Evolutionary conservation across 768 basidiomycete genomes (phyloP).

Genomic region (Leccinum subgranulosum): DNA sequence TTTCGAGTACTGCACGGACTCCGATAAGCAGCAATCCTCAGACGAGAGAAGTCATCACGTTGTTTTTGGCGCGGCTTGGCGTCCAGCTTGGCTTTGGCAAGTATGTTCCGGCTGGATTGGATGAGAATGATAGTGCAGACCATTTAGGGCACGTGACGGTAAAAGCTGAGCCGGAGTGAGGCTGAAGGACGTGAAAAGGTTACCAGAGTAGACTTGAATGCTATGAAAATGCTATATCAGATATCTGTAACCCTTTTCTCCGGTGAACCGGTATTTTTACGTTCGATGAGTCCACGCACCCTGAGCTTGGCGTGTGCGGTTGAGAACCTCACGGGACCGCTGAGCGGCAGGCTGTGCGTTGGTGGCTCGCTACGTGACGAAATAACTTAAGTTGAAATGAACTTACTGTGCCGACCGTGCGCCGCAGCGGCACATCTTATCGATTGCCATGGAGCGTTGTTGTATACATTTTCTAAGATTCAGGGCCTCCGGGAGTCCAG

Average conservation of each 20-base stretch:
- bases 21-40: constrained; percentile 2
- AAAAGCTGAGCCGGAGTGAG: constrained; percentile 13
- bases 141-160: background rate
- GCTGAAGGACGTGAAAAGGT: background rate
- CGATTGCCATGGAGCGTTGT: background rate
- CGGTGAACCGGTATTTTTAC: background rate
- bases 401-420: background rate
- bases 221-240: background rate
- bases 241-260: background rate
- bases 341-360: background rate
- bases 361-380: background rate
- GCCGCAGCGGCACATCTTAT: background rate
- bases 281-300: background rate
- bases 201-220: background rate
- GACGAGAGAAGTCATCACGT: constrained; percentile 17
- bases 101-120: background rate
- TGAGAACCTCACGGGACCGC: background rate
- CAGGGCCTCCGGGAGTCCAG: background rate
- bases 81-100: constrained; percentile 24
- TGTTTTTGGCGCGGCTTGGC: constrained; percentile 33
- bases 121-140: background rate
- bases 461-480: background rate
- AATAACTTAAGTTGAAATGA: background rate
- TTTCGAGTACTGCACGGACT: background rate
- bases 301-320: background rate